Percentiles rank a stretch among this genome's conserved stretches.
phyloP scores from a whole-genome alignment of 2,329 filamentous ascomycete genomes.

The Ascocoryne sarcoides region DNA sequence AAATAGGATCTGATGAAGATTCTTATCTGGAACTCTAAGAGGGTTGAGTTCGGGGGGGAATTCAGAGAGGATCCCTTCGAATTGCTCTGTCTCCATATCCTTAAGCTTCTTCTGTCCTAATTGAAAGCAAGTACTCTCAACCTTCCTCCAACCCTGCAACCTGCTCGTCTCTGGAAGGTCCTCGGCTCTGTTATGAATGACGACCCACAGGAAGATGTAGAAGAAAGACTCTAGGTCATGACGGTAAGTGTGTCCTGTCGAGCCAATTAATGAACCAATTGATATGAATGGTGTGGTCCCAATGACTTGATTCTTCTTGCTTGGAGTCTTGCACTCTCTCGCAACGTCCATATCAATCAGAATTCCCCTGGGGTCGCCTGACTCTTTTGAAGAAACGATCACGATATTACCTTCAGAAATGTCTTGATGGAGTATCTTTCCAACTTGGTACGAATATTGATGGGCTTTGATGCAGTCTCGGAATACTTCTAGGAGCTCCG shows the following conservation, averaged over 20 bases:
- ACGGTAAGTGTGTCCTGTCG: neutral
- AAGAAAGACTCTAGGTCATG: neutral
- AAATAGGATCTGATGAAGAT: too few relatives aligned
- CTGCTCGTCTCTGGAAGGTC: neutral
- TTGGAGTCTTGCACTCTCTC: constrained; percentile 9
- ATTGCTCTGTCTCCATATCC: too few relatives aligned
- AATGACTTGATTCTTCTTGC: constrained; percentile 7
- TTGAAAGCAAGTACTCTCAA: too few relatives aligned
- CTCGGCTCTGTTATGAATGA: neutral
- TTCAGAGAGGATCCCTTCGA: too few relatives aligned
- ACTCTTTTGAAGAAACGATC: constrained; percentile 16
- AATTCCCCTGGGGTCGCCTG: constrained; percentile 8
- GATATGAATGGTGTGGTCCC: constrained; percentile 12
- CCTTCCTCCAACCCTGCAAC: too few relatives aligned
- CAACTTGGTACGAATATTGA: constrained; percentile 25
- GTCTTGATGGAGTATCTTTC: constrained; percentile 28
- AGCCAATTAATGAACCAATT: constrained; percentile 8
- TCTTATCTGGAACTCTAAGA: too few relatives aligned
- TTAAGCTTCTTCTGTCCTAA: too few relatives aligned
- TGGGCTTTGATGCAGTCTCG: constrained; percentile 30
- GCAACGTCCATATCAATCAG: constrained; percentile 12
- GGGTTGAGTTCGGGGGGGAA: too few relatives aligned
- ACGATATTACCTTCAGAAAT: constrained; percentile 33
- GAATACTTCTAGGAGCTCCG: constrained; percentile 29
- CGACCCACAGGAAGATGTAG: neutral